phyloP scores from a whole-genome alignment of 768 basidiomycete genomes.

The Chiua virens region DNA sequence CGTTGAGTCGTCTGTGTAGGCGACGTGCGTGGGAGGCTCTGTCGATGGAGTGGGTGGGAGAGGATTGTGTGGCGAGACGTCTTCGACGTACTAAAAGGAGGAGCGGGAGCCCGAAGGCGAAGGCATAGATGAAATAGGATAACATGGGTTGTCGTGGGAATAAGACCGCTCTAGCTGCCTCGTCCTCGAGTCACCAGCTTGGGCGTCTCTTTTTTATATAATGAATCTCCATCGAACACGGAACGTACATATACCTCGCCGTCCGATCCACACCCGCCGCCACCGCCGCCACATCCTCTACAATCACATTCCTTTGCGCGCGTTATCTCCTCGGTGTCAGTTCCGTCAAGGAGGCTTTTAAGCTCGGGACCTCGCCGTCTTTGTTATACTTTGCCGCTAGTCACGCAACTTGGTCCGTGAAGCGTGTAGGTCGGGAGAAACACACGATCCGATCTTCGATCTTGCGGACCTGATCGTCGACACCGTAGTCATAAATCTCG shows the following conservation, averaged over 20 bases:
- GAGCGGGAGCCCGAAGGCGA: conserved; percentile 34
- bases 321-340: neutral
- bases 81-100: conserved; percentile 26
- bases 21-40: no score
- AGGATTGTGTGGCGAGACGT: conserved; percentile 1
- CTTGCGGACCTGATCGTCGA: conserved; percentile 30
- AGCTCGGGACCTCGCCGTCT: conserved; percentile 2
- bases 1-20: conserved; percentile 24
- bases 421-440: conserved; percentile 20
- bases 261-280: neutral
- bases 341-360: conserved; percentile 16
- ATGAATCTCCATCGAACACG: no score
- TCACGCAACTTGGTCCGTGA: conserved; percentile 21
- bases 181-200: no score
- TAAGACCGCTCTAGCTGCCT: no score
- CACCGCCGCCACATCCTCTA: conserved; percentile 12
- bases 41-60: no score
- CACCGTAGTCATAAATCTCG: neutral
- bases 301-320: conserved; percentile 13
- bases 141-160: conserved; percentile 6
- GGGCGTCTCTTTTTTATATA: no score
- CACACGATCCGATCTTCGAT: conserved; percentile 31
- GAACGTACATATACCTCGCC: no score
- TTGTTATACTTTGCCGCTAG: conserved; percentile 7
- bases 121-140: conserved; percentile 27